These are phyloP conservation scores for Aspergillus carbonarius DNA, from an alignment of 2,329 filamentous ascomycete species.

Conservation along the genomic window DNA sequence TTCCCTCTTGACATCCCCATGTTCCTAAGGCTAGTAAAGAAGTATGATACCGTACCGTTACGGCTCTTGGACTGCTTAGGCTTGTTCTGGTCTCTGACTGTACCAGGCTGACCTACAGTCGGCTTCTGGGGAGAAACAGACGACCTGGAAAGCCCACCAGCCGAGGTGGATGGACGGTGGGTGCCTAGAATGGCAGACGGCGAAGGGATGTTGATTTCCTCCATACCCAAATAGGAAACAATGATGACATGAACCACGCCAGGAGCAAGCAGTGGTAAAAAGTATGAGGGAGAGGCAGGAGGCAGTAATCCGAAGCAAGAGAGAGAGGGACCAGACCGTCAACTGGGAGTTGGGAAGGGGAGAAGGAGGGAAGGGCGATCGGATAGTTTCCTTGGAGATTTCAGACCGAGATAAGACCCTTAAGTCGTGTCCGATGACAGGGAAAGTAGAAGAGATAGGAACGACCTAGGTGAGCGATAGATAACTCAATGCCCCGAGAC, in stretches of 20 bases:
- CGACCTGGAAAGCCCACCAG: conserved; percentile 28
- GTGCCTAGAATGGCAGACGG: conserved; percentile 54
- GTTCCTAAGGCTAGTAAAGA: conserved; percentile 11
- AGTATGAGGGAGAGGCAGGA: not conserved
- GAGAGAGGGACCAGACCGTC: not conserved
- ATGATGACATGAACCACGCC: conserved; percentile 14
- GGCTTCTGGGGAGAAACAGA: conserved; percentile 26
- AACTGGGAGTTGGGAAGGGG: not conserved
- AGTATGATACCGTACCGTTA: conserved; percentile 58
- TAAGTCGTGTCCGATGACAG: conserved; percentile 10
- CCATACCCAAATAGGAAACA: conserved; percentile 44
- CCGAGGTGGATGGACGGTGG: conserved; percentile 23
- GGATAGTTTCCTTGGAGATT: not conserved
- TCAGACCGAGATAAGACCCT: conserved; percentile 16
- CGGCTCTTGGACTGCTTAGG: conserved; percentile 74
- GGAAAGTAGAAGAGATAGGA: conserved; percentile 14
- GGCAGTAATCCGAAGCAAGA: not conserved
- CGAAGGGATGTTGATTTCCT: conserved; percentile 61
- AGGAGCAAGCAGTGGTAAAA: not conserved
- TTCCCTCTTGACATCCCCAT: not conserved
- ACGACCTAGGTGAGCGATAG: conserved; percentile 15
- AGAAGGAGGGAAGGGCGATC: not conserved
- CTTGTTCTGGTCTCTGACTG: conserved; percentile 43
- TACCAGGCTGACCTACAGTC: conserved; percentile 10
- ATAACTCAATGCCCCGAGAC: conserved; percentile 19